phyloP scores from a whole-genome alignment of 495 filamentous ascomycete genomes.

The Aspergillus leporis region DNA sequence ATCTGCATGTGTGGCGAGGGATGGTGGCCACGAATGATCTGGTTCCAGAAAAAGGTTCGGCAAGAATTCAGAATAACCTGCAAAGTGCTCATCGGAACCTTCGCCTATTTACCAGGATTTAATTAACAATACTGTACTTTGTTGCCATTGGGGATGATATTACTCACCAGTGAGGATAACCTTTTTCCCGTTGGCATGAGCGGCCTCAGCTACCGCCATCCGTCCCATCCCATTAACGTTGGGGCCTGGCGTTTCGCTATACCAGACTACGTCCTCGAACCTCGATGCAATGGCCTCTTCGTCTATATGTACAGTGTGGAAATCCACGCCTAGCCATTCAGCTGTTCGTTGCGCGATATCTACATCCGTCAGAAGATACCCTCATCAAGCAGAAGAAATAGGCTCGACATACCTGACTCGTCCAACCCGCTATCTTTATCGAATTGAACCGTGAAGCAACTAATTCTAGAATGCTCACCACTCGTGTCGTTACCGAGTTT shows the following conservation, averaged over 20 bases:
- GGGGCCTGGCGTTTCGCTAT: slow-evolving; percentile 44
- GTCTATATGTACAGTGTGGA: slow-evolving; percentile 41
- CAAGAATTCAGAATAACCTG: slow-evolving; percentile 46
- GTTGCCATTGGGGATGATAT: not conserved
- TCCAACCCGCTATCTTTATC: slow-evolving; percentile 43
- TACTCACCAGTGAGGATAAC: slow-evolving; percentile 44
- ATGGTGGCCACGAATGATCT: slow-evolving; percentile 39
- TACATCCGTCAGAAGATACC: not conserved
- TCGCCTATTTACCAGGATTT: slow-evolving; percentile 33
- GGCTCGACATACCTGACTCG: slow-evolving; percentile 39
- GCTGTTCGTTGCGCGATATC: slow-evolving; percentile 53
- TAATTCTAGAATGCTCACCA: slow-evolving; percentile 29
- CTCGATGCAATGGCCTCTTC: slow-evolving; percentile 44
- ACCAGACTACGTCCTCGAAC: slow-evolving; percentile 51
- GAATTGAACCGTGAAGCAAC: slow-evolving; percentile 52
- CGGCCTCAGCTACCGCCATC: slow-evolving; percentile 43
- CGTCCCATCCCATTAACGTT: slow-evolving; percentile 52
- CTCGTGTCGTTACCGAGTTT: slow-evolving; percentile 34
- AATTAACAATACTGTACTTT: not conserved
- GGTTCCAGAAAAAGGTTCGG: slow-evolving; percentile 45
- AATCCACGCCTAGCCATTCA: slow-evolving; percentile 48
- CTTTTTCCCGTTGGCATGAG: slow-evolving; percentile 44
- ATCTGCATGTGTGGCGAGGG: slow-evolving; percentile 12
- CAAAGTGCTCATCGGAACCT: slow-evolving; percentile 56
- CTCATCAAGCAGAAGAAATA: not conserved